Conservation (phyloP, 2,329 filamentous ascomycete species). For the Fusarium pilosicola region DNA sequence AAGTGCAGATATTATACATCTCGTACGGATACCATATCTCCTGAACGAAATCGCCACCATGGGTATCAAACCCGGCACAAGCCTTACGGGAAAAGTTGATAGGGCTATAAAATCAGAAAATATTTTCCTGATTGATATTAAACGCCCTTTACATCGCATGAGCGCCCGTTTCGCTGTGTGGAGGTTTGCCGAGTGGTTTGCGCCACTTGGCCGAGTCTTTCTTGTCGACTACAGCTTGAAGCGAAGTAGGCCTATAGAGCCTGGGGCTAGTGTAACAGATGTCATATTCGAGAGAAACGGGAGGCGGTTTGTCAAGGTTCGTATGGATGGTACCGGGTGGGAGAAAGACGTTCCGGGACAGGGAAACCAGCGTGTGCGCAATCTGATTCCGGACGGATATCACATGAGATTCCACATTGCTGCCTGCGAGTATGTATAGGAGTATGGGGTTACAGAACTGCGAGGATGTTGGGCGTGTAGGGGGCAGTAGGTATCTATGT, state of each 20-base stretch:
- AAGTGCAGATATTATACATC: not conserved
- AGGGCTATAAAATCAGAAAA: not conserved
- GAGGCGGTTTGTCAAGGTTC: not conserved
- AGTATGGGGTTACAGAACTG: not conserved
- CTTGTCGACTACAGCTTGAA: not conserved
- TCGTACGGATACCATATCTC: not conserved
- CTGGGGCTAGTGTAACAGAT: not conserved
- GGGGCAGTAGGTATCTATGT: too few species aligned
- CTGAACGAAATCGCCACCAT: not conserved
- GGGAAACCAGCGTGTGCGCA: not conserved
- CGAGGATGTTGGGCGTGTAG: not conserved
- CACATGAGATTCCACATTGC: not conserved
- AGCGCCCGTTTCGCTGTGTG: not conserved
- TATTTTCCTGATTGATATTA: not conserved
- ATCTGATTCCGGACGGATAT: not conserved
- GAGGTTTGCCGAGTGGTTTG: not conserved
- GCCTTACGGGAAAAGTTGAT: accelerated
- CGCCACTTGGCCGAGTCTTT: not conserved
- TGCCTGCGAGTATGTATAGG: not conserved
- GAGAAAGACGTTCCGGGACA: not conserved
- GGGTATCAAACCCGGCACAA: not conserved
- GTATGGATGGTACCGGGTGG: not conserved
- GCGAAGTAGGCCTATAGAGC: not conserved
- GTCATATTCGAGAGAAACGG: not conserved
- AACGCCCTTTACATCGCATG: not conserved